A percentile compares a stretch with the other conserved stretches of the same genome.
These are phyloP conservation scores for Ulmus americana DNA, from an alignment of 331 rosid genomes.

Conservation along the genomic window DNA sequence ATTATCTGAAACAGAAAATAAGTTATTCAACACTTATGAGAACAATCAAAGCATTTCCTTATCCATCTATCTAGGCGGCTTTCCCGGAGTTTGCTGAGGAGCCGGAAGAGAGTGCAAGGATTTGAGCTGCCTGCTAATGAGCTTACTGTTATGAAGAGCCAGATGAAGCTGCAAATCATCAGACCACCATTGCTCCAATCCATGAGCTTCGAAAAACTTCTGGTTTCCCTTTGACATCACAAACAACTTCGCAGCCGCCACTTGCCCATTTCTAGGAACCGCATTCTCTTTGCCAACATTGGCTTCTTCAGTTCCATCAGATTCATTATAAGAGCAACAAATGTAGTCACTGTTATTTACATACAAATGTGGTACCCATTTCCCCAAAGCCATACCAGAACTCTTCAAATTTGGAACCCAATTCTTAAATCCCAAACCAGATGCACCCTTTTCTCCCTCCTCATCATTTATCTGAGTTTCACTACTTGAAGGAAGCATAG, in stretches of 20 bases:
- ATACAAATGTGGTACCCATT: slow-evolving; percentile 87
- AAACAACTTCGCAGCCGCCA: slow-evolving; percentile 60
- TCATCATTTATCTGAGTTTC: slow-evolving; percentile 34
- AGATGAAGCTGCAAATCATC: slow-evolving; percentile 76
- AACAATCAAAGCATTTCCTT: too few relatives aligned
- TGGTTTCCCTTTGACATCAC: slow-evolving; percentile 87
- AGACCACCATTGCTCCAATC: slow-evolving; percentile 96
- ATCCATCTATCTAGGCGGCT: slow-evolving; percentile 10
- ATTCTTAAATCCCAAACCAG: slow-evolving; percentile 32
- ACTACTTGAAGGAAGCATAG: slow-evolving; percentile 52
- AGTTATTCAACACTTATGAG: too few relatives aligned
- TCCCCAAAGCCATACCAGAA: slow-evolving; percentile 37
- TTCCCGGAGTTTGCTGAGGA: slow-evolving; percentile 26
- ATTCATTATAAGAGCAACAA: slow-evolving; percentile 71
- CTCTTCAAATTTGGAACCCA: slow-evolving; percentile 49
- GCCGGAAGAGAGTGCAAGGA: slow-evolving; percentile 55
- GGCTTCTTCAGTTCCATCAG: slow-evolving; percentile 36
- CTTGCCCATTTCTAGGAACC: slow-evolving; percentile 32
- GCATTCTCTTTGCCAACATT: slow-evolving; percentile 43
- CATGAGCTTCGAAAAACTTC: slow-evolving; percentile 91
- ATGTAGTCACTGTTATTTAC: slow-evolving; percentile 85
- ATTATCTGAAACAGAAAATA: too few relatives aligned
- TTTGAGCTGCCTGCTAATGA: slow-evolving; percentile 75
- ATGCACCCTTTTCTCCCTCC: slow-evolving; percentile 18
- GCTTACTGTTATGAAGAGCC: slow-evolving; percentile 69